These are phyloP conservation scores for Metroxylon sagu DNA, from an alignment of 176 grass and related monocot genomes.

Conservation along the genomic window DNA sequence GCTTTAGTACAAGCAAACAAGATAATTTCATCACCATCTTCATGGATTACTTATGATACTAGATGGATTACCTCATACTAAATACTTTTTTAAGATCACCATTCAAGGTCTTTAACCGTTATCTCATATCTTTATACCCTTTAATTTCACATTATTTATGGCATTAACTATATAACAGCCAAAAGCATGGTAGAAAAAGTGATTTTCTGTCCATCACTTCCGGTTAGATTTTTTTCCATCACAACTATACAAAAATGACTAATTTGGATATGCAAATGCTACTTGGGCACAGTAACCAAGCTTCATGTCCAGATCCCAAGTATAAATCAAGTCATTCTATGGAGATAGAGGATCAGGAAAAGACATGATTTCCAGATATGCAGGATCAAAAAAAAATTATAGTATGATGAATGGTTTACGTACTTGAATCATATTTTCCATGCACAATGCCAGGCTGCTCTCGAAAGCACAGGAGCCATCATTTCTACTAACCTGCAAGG, in stretches of 20 bases:
- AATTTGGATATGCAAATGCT: background rate
- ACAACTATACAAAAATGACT: background rate
- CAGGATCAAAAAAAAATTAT: too few species aligned
- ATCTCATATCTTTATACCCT: too few species aligned
- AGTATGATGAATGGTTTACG: background rate
- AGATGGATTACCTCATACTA: too few species aligned
- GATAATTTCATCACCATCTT: too few species aligned
- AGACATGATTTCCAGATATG: background rate
- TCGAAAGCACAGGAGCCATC: constrained; percentile 90
- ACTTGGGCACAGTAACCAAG: constrained; percentile 79
- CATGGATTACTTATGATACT: too few species aligned
- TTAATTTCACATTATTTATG: too few species aligned
- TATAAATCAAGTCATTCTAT: constrained; percentile 87
- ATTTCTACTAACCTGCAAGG: constrained; percentile 69
- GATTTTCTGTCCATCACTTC: constrained; percentile 76
- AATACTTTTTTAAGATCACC: too few species aligned
- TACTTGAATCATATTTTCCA: constrained; percentile 76
- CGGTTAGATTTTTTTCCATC: background rate
- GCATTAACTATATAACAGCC: too few species aligned
- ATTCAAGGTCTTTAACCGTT: too few species aligned
- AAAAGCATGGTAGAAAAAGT: too few species aligned
- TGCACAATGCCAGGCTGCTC: constrained; percentile 57
- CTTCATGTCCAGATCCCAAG: constrained; percentile 85
- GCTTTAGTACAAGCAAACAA: too few species aligned
- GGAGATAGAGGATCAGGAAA: background rate